phyloP scores from a whole-genome alignment of 352 stramenopile genomes.

The Pythium scleroteichum region DNA sequence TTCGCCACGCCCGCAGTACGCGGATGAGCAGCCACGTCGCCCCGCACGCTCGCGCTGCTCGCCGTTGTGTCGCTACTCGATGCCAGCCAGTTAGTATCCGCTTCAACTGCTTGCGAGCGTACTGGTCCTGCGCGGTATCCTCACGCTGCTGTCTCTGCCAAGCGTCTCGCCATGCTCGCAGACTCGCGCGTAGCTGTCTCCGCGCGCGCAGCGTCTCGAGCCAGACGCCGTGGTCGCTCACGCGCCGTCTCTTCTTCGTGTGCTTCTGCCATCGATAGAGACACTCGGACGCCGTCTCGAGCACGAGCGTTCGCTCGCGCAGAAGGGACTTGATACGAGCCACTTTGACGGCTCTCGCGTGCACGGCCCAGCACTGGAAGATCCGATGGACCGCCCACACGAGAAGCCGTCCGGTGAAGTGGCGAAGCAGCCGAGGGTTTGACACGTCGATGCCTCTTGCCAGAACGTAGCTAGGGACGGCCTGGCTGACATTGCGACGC shows the following conservation, averaged over 20 bases:
- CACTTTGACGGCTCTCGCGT: slow-evolving; percentile 9
- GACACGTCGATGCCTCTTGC: slow-evolving; percentile 11
- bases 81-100: background rate
- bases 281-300: slow-evolving; percentile 43
- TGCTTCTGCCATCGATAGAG: slow-evolving; percentile 47
- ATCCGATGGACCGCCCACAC: slow-evolving; percentile 25
- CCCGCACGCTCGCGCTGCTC: too few species aligned
- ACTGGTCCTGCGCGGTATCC: background rate
- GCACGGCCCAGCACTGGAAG: slow-evolving; percentile 20
- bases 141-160: background rate
- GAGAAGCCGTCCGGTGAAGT: slow-evolving; percentile 22
- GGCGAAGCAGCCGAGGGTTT: slow-evolving; percentile 10
- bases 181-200: slow-evolving; percentile 14
- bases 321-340: slow-evolving; percentile 31
- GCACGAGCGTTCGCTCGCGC: slow-evolving; percentile 24
- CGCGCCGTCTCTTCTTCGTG: slow-evolving; percentile 29
- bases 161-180: slow-evolving; percentile 32
- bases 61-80: background rate
- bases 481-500: slow-evolving; percentile 20
- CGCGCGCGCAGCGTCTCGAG: slow-evolving; percentile 35
- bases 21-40: background rate
- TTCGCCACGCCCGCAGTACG: slow-evolving; percentile 14
- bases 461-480: slow-evolving; percentile 36
- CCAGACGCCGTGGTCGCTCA: slow-evolving; percentile 37
- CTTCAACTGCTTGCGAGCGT: background rate